Conservation (phyloP, 1,284 basidiomycete species). For the Leucoagaricus sp. region DNA sequence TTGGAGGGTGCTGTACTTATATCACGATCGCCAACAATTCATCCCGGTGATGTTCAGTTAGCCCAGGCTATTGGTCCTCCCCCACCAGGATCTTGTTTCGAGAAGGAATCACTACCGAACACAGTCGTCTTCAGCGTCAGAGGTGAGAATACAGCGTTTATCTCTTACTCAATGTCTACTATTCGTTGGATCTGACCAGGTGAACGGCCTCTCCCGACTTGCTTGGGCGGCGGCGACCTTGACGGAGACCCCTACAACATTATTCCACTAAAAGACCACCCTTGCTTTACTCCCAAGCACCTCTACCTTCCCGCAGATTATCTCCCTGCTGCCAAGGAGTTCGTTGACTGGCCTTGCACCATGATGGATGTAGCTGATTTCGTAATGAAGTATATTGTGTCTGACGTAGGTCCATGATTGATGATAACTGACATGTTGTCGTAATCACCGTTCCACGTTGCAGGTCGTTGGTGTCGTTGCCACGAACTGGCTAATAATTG, state of each 20-base stretch:
- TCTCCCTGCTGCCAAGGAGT: constrained; percentile 44
- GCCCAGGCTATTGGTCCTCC: constrained; percentile 61
- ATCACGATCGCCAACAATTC: constrained; percentile 67
- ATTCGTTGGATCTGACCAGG: constrained; percentile 36
- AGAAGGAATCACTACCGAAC: constrained; percentile 49
- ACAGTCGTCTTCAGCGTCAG: constrained; percentile 60
- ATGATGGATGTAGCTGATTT: constrained; percentile 75
- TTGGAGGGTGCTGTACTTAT: constrained; percentile 59
- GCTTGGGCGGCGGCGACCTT: constrained; percentile 65
- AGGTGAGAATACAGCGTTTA: constrained; percentile 34
- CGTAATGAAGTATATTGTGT: constrained; percentile 71
- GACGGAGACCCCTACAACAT: constrained; percentile 63
- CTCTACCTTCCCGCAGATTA: constrained; percentile 51
- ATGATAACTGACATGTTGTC: background rate
- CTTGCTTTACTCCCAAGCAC: constrained; percentile 32
- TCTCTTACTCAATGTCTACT: background rate
- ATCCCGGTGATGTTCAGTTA: constrained; percentile 69
- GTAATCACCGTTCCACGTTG: background rate
- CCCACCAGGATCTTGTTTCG: constrained; percentile 51
- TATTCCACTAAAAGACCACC: constrained; percentile 41
- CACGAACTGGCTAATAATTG: constrained; percentile 62
- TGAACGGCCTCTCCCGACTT: constrained; percentile 58
- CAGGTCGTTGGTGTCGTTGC: constrained; percentile 63
- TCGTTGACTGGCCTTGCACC: constrained; percentile 54
- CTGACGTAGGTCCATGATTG: constrained; percentile 44